These are phyloP conservation scores for Sugiyamaella japonica DNA, from an alignment of 1,139 yeast genomes.

Conservation along the genomic window DNA sequence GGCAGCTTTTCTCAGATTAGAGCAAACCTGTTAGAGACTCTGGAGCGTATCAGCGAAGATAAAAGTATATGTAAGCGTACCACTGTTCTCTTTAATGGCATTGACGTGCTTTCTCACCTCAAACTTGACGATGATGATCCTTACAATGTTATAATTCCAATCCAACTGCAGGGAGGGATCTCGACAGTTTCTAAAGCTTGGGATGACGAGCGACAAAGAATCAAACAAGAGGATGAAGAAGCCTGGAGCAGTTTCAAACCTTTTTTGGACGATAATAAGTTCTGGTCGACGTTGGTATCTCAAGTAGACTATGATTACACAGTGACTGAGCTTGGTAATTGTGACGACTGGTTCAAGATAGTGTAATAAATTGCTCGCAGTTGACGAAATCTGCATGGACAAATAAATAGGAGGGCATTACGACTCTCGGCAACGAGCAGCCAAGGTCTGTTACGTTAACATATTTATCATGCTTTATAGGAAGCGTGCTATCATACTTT, in stretches of 20 bases:
- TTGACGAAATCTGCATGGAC: too few species aligned
- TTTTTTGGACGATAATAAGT: slow-evolving; percentile 11
- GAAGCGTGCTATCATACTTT: too few species aligned
- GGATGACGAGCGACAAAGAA: slow-evolving; percentile 12
- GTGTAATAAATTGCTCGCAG: background rate
- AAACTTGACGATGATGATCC: background rate
- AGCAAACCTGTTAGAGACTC: background rate
- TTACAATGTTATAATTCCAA: slow-evolving; percentile 13
- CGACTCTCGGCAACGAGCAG: too few species aligned
- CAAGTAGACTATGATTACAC: slow-evolving; percentile 4
- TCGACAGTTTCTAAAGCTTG: slow-evolving; percentile 10
- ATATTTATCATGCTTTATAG: too few species aligned
- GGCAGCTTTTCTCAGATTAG: background rate
- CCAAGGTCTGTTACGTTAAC: too few species aligned
- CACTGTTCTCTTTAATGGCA: slow-evolving; percentile 8
- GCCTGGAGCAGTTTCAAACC: slow-evolving; percentile 14
- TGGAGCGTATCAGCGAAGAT: slow-evolving; percentile 8
- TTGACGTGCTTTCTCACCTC: slow-evolving; percentile 13
- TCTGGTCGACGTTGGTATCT: slow-evolving; percentile 10
- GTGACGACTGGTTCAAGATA: slow-evolving; percentile 5
- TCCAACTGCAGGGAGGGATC: slow-evolving; percentile 10
- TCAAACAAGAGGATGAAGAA: slow-evolving; percentile 4
- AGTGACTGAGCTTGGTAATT: background rate
- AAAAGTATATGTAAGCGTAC: slow-evolving; percentile 14
- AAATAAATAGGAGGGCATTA: too few species aligned